Conservation (phyloP, 2,329 filamentous ascomycete genomes). For the Penicillium paneum region DNA sequence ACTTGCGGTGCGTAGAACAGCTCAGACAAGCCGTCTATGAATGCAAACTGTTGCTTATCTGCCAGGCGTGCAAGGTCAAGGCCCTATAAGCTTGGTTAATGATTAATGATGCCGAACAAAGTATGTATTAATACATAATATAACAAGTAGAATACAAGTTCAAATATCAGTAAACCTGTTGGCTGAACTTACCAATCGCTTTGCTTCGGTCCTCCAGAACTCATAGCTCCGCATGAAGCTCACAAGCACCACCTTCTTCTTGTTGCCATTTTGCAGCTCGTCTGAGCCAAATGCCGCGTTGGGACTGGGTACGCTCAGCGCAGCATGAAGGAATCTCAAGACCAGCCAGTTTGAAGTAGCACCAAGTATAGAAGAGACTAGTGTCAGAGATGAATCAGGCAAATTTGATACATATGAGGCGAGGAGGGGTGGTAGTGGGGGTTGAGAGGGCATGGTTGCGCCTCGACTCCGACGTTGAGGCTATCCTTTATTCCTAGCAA, state of each 20-base stretch:
- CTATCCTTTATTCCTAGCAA: background rate
- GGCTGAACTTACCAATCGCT: conserved; percentile 57
- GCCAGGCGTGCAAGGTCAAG: conserved; percentile 64
- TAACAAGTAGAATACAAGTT: background rate
- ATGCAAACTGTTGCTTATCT: conserved; percentile 61
- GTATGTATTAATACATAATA: background rate
- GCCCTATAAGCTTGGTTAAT: conserved; percentile 48
- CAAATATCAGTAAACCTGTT: background rate
- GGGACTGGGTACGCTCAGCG: conserved; percentile 34
- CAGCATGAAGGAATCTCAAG: conserved; percentile 50
- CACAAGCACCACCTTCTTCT: conserved; percentile 65
- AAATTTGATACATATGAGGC: conserved; percentile 37
- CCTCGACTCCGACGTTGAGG: background rate
- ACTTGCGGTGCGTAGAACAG: conserved; percentile 47
- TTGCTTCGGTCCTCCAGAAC: conserved; percentile 73
- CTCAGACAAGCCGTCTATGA: conserved; percentile 70
- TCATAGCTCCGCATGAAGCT: conserved; percentile 75
- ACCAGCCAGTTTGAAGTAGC: conserved; percentile 57
- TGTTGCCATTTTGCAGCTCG: conserved; percentile 29
- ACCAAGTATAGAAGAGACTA: conserved; percentile 46
- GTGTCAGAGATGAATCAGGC: conserved; percentile 38
- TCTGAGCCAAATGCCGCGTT: conserved; percentile 23
- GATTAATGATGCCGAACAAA: background rate
- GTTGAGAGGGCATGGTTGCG: conserved; percentile 38
- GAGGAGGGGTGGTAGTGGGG: conserved; percentile 41